Conservation (phyloP, 2,329 filamentous ascomycete species). For the Cladosporium cucumerinum region DNA sequence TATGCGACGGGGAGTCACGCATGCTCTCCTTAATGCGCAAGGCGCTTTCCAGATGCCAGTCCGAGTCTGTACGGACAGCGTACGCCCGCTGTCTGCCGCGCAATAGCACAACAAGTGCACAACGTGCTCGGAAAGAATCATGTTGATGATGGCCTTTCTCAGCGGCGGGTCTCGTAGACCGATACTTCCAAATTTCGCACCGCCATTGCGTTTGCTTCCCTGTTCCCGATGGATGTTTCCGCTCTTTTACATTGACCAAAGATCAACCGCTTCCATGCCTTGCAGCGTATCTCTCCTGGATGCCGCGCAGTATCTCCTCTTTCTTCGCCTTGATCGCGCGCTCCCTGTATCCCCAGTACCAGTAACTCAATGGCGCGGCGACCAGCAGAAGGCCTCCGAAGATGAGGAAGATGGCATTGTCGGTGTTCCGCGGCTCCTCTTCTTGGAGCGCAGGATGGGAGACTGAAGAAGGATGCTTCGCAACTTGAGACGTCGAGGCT, state of each 20-base stretch:
- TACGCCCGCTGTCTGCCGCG: not conserved
- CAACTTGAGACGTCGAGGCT: not conserved
- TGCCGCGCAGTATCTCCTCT: conserved; percentile 12
- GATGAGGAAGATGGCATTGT: conserved; percentile 3
- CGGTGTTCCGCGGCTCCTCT: not conserved
- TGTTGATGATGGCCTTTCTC: not conserved
- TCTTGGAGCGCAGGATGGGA: conserved; percentile 8
- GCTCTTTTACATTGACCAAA: not conserved
- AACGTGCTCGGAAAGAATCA: not conserved
- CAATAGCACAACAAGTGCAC: not conserved
- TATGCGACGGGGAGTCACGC: not conserved
- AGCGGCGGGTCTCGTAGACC: not conserved
- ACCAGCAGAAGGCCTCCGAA: conserved; percentile 7
- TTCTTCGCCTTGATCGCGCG: conserved; percentile 13
- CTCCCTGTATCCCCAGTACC: conserved; percentile 17
- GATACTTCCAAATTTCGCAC: not conserved
- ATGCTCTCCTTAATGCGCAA: not conserved
- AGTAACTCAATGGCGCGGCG: conserved; percentile 12
- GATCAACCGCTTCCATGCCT: conserved; percentile 6
- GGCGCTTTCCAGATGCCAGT: not conserved
- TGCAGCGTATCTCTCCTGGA: conserved; percentile 14
- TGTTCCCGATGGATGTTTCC: not conserved
- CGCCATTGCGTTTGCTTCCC: not conserved
- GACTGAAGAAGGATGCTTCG: conserved; percentile 10
- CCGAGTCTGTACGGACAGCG: not conserved